phyloP scores from a whole-genome alignment of 441 rosid genomes.

The Euphorbia corollata region DNA sequence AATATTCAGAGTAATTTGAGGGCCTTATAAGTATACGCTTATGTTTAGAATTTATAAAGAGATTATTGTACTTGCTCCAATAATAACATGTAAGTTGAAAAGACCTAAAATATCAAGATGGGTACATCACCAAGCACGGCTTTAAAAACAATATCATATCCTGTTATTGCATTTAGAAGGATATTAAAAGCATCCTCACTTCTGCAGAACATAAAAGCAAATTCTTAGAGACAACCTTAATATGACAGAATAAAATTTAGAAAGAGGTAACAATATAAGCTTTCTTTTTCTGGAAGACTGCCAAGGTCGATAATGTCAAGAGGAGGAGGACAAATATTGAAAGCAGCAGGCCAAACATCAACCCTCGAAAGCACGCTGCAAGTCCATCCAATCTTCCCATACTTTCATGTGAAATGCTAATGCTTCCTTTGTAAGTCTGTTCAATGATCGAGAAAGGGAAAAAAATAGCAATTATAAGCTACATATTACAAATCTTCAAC shows the following conservation, averaged over 20 bases:
- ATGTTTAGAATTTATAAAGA: background rate
- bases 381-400: background rate
- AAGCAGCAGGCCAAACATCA: slow-evolving; percentile 14
- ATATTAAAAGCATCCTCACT: background rate
- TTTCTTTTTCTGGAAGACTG: slow-evolving; percentile 8
- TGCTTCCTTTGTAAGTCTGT: slow-evolving; percentile 5
- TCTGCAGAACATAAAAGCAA: background rate
- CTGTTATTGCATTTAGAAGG: background rate
- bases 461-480: too few relatives aligned
- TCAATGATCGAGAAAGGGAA: too few relatives aligned
- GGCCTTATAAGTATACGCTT: too few relatives aligned
- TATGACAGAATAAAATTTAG: background rate
- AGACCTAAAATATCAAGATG: too few relatives aligned
- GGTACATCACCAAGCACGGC: too few relatives aligned
- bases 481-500: too few relatives aligned
- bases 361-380: slow-evolving; percentile 2
- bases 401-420: background rate
- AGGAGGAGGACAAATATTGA: slow-evolving; percentile 3
- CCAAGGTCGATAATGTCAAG: slow-evolving; percentile 5
- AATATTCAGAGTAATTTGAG: too few relatives aligned
- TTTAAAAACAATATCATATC: background rate
- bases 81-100: too few relatives aligned
- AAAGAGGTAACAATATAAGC: background rate
- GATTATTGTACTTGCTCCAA: too few relatives aligned
- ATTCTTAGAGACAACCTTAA: background rate